Evolutionary conservation across 2,329 filamentous ascomycete genomes (phyloP).

Genomic region (Lachnellula cervina): DNA sequence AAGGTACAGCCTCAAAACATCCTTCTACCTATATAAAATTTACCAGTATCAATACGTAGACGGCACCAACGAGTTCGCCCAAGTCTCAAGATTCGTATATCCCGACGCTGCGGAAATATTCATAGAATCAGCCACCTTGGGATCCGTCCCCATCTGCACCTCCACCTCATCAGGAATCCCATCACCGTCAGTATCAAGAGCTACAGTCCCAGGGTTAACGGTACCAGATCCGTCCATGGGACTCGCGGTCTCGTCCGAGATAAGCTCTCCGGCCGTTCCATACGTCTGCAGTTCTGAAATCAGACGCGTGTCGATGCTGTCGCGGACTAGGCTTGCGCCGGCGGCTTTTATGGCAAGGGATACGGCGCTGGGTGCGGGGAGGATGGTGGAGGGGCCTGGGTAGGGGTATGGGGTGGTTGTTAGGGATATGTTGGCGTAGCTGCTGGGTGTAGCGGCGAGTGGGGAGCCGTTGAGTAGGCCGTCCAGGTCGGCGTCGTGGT

Average conservation of each 20-base stretch:
- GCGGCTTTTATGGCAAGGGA: background rate
- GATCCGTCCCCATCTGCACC: slow-evolving; percentile 1
- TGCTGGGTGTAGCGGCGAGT: background rate
- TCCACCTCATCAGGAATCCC: background rate
- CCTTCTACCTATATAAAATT: too few relatives aligned
- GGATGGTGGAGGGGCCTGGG: background rate
- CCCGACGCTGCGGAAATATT: background rate
- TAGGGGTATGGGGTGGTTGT: background rate
- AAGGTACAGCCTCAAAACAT: too few relatives aligned
- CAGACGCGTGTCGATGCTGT: background rate
- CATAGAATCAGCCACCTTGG: slow-evolving; percentile 5
- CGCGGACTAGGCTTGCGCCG: background rate
- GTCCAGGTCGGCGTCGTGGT: background rate
- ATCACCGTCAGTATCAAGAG: background rate
- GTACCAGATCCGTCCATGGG: background rate
- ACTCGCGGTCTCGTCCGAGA: background rate
- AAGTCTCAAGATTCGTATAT: slow-evolving; percentile 3
- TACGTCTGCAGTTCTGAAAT: background rate
- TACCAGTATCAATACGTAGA: background rate
- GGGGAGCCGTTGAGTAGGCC: background rate
- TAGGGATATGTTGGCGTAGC: background rate
- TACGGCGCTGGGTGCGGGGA: background rate
- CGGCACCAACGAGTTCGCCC: slow-evolving; percentile 5
- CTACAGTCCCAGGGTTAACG: background rate
- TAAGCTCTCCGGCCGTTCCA: background rate